These are phyloP conservation scores for Entonaema liquescens DNA, from an alignment of 495 filamentous ascomycete genomes.

Conservation along the genomic window DNA sequence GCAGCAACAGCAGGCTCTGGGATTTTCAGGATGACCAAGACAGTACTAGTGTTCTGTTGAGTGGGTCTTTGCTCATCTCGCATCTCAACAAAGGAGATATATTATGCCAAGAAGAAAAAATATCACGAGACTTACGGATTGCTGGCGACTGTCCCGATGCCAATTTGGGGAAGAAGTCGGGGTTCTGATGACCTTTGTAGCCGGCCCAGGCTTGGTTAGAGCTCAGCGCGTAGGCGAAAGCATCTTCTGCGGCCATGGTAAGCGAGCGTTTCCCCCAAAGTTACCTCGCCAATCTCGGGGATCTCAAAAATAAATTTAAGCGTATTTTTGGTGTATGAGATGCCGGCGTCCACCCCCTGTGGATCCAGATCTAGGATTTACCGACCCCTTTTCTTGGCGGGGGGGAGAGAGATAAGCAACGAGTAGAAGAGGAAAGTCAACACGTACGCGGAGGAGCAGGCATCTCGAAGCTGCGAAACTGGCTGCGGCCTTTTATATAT, in stretches of 20 bases:
- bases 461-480: constrained; percentile 24
- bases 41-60: constrained; percentile 38
- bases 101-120: not conserved
- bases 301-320: constrained; percentile 37
- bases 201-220: constrained; percentile 78
- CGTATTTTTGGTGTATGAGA: constrained; percentile 30
- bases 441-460: constrained; percentile 40
- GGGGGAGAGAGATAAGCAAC: constrained; percentile 4
- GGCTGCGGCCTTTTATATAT: constrained; percentile 33
- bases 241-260: constrained; percentile 55
- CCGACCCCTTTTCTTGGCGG: constrained; percentile 29
- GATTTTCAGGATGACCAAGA: constrained; percentile 6
- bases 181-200: constrained; percentile 69
- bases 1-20: too few relatives aligned
- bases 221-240: constrained; percentile 63
- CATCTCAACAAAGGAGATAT: constrained; percentile 35
- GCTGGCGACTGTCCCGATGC: constrained; percentile 74
- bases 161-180: constrained; percentile 75
- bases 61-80: constrained; percentile 34
- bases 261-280: constrained; percentile 24
- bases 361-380: constrained; percentile 33
- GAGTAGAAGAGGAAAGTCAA: constrained; percentile 9
- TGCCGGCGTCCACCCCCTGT: constrained; percentile 35
- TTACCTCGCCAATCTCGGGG: constrained; percentile 36
- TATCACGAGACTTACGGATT: constrained; percentile 63